Evolutionary conservation across 1,139 yeast species (phyloP), one percentile per base, ranked within the genome.

Genomic region (Candida sanyaensis): DNA sequence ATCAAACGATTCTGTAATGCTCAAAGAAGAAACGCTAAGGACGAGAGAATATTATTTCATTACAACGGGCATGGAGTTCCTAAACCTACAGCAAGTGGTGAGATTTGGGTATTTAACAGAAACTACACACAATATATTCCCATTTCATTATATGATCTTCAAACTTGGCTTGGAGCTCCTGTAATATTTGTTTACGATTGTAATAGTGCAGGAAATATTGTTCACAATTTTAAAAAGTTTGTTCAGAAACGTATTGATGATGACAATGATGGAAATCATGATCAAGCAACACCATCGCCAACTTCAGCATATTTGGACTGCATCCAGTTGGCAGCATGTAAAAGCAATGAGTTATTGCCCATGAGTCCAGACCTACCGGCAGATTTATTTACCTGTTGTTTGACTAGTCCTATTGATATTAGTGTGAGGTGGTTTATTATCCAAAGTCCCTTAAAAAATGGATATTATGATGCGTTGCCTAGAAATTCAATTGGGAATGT

Each of bases 41-140:
- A 93, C 53, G 92, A 86, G 61, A 77, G 99, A 47, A 87, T 92
- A 9, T 66, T 93, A 46, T 93, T 93, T 65, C 99, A 95, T 64
- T 93, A 95, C 64, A 93, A 93, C 60, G 99, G 99, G 4, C 99
- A 93, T 62, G 99, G 99, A 13, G 99, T 93, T 2, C 99, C 99
- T 0, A 91, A 91, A 56, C 99, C 99, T 0, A 95, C 99, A 0
- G 83, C 91, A 28, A 84, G 92, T 46, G 99, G 99, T n/a, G 99
- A 93, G 62, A 90, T 93, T 23, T 93, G 99, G 99, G 98, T 95
- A 12, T 93, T 93, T 69, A 93, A 93, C 65, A 75, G 97, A 57
- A 97, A 97, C 1, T 95, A 92, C 64, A 93, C 99, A 1, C 99
- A 93, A 68, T 93, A 93, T 63, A 93, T 93, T 51, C 99, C 99